Percentiles rank a stretch among this genome's conserved stretches.
Conservation (phyloP, 1,284 basidiomycete genomes). For the Microbotryum saponariae region DNA sequence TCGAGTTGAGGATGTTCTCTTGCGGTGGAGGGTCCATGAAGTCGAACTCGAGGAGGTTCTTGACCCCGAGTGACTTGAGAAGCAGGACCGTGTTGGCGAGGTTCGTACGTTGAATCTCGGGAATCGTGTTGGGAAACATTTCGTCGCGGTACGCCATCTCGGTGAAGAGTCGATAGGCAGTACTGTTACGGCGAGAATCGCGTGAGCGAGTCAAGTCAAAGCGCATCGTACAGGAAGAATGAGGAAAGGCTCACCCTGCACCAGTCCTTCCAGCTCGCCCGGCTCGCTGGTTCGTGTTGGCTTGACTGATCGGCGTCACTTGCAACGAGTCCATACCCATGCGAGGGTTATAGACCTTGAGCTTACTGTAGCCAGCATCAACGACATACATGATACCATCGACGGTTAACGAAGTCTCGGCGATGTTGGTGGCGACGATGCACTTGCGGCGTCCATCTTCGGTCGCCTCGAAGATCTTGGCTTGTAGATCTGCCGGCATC, state of each 20-base stretch:
- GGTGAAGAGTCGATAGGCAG: constrained; percentile 93
- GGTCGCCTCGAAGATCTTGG: constrained; percentile 93
- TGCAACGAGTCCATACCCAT: constrained; percentile 99
- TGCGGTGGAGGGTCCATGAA: constrained; percentile 92
- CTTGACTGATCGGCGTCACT: constrained; percentile 97
- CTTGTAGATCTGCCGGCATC: constrained; percentile 98
- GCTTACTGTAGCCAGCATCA: constrained; percentile 91
- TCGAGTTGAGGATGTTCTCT: constrained; percentile 91
- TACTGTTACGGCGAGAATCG: constrained; percentile 46
- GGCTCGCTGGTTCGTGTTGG: constrained; percentile 89
- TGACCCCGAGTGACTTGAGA: constrained; percentile 88
- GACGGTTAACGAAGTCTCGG: constrained; percentile 94
- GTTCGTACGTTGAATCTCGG: constrained; percentile 97
- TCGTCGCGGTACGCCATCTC: constrained; percentile 95
- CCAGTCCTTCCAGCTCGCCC: constrained; percentile 96
- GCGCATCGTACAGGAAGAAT: not conserved
- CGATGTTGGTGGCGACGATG: constrained; percentile 97
- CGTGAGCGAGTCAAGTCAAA: not conserved
- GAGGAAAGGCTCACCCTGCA: constrained; percentile 56
- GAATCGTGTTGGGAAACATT: constrained; percentile 91
- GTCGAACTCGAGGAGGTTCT: constrained; percentile 93
- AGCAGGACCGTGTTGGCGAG: constrained; percentile 91
- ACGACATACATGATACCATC: constrained; percentile 97
- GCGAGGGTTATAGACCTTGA: constrained; percentile 98
- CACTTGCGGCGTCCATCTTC: constrained; percentile 91